Evolutionary conservation across 1,139 yeast species (phyloP).

Genomic region (Scheffersomyces lignicola): DNA sequence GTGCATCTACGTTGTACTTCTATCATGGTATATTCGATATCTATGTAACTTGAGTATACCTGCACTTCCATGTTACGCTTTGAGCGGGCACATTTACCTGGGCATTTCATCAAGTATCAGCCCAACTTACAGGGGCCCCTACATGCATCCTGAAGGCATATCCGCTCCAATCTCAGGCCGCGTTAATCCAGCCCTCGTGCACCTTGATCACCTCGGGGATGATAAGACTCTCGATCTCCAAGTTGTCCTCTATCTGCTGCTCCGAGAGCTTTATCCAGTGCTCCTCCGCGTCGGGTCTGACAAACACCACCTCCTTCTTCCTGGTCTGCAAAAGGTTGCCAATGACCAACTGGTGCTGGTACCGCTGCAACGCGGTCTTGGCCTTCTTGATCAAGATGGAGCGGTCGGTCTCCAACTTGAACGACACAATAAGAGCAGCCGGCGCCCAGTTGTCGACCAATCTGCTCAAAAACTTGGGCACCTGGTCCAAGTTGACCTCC

Average conservation of each 20-base stretch:
- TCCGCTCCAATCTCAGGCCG: too few relatives aligned
- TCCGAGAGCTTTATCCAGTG: constrained; percentile 54
- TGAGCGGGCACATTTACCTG: too few relatives aligned
- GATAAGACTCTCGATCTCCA: constrained; percentile 74
- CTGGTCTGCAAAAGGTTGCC: constrained; percentile 92
- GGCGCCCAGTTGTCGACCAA: constrained; percentile 96
- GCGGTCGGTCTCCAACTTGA: constrained; percentile 89
- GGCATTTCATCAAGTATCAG: too few relatives aligned
- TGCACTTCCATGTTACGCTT: too few relatives aligned
- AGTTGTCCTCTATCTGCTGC: constrained; percentile 34
- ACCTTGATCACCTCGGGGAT: constrained; percentile 69
- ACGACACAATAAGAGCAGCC: constrained; percentile 89
- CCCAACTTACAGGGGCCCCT: too few relatives aligned
- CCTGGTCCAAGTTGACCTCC: constrained; percentile 87
- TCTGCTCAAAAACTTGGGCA: constrained; percentile 87
- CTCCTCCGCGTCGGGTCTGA: constrained; percentile 45
- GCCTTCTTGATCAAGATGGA: constrained; percentile 73
- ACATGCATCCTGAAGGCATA: too few relatives aligned
- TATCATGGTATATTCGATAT: neutral
- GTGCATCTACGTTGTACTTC: neutral
- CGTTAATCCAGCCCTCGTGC: constrained; percentile 62
- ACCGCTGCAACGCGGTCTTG: constrained; percentile 71
- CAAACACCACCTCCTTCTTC: constrained; percentile 85
- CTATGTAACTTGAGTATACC: too few relatives aligned
- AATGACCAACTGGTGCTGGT: constrained; percentile 90